Percentiles rank a stretch among this genome's conserved stretches.
These are phyloP conservation scores for Globisporangium cylindrosporum DNA, from an alignment of 352 stramenopile species.

Conservation along the genomic window DNA sequence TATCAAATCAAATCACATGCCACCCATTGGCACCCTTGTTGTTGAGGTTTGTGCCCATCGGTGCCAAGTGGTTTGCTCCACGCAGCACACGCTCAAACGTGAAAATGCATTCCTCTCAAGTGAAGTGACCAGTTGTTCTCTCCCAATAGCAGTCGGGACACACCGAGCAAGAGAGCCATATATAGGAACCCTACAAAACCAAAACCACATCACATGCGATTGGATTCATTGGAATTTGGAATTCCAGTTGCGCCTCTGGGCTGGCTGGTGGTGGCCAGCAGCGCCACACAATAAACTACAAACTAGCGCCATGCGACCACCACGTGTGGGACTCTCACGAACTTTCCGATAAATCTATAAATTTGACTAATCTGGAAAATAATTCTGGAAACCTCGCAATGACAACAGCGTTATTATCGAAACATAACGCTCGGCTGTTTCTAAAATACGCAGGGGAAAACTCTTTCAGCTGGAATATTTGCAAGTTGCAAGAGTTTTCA, in stretches of 20 bases:
- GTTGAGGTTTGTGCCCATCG: background rate
- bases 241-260: background rate
- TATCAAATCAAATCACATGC: background rate
- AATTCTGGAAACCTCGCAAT: background rate
- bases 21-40: no score
- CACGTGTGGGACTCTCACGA: background rate
- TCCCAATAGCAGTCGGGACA: background rate
- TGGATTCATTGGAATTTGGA: background rate
- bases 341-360: background rate
- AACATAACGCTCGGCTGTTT: background rate
- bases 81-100: background rate
- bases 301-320: background rate
- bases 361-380: background rate
- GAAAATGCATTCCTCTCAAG: no score
- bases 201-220: background rate
- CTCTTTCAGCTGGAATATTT: background rate
- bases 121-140: background rate
- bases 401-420: background rate
- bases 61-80: background rate
- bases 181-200: background rate
- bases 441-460: background rate
- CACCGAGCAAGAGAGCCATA: background rate
- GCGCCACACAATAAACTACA: background rate
- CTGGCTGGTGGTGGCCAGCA: background rate
- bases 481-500: background rate